Conservation (phyloP, 805 yeast genomes). For the Ogataea populi-albae region DNA sequence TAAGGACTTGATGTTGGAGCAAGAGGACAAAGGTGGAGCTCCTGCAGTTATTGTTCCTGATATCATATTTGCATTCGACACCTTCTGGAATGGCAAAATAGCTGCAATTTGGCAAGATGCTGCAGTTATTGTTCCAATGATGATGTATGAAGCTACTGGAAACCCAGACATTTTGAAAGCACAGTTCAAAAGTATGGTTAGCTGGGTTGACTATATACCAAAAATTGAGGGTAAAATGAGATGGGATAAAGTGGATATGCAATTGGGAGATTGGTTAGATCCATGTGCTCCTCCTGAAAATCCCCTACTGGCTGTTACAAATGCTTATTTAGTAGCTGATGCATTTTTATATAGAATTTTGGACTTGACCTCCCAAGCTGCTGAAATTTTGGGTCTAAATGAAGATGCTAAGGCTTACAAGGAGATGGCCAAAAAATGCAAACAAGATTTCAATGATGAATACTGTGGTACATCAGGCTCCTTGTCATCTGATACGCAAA, state of each 20-base stretch:
- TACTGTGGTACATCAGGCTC: constrained; percentile 19
- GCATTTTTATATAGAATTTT: constrained; percentile 21
- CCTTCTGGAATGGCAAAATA: constrained; percentile 14
- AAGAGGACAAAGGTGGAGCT: constrained; percentile 16
- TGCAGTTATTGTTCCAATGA: constrained; percentile 21
- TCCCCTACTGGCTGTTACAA: constrained; percentile 23
- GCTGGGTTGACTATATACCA: constrained; percentile 18
- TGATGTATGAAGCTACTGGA: constrained; percentile 11
- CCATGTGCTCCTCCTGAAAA: constrained; percentile 28
- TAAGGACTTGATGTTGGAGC: constrained; percentile 21
- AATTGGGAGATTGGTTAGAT: constrained; percentile 32
- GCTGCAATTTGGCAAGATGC: constrained; percentile 27
- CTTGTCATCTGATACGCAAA: constrained; percentile 23
- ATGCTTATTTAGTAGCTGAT: constrained; percentile 23
- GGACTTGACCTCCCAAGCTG: constrained; percentile 11
- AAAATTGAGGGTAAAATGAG: constrained; percentile 15
- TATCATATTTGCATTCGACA: constrained; percentile 14
- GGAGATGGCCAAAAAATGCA: constrained; percentile 10
- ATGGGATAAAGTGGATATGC: constrained; percentile 17
- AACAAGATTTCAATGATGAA: constrained; percentile 17
- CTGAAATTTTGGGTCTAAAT: constrained; percentile 9
- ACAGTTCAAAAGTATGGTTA: constrained; percentile 14
- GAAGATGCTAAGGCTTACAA: constrained; percentile 12
- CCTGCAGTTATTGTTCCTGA: constrained; percentile 24
- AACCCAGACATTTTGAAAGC: constrained; percentile 9